Evolutionary conservation across 2,329 filamentous ascomycete genomes (phyloP).

Genomic region (Apiospora kogelbergensis): DNA sequence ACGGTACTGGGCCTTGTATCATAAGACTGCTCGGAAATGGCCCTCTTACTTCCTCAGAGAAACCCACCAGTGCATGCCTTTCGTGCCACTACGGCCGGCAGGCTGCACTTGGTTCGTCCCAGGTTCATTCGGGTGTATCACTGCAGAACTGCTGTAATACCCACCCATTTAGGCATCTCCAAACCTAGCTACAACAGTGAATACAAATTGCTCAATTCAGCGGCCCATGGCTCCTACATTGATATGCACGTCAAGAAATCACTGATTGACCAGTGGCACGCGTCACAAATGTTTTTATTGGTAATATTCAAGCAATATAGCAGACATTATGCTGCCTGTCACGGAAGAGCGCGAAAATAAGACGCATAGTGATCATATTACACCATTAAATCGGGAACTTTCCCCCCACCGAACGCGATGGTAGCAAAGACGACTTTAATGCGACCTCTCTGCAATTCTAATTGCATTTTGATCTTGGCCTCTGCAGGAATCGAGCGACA

Average conservation of each 20-base stretch:
- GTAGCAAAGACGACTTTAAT: slow-evolving; percentile 94
- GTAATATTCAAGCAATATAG: background rate
- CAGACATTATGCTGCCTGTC: background rate
- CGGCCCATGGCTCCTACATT: background rate
- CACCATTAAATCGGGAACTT: too few species aligned
- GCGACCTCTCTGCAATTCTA: slow-evolving; percentile 76
- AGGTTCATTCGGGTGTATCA: background rate
- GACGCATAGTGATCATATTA: too few species aligned
- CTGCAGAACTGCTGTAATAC: background rate
- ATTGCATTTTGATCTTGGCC: slow-evolving; percentile 71
- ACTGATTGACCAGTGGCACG: background rate
- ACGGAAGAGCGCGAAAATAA: background rate
- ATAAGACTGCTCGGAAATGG: background rate
- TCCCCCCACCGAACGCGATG: slow-evolving; percentile 99
- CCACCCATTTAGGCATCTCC: background rate
- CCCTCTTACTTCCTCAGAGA: background rate
- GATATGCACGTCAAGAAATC: background rate
- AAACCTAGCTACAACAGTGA: background rate
- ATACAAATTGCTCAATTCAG: background rate
- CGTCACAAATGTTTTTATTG: background rate
- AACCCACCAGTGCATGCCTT: background rate
- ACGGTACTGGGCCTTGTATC: background rate
- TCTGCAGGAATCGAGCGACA: slow-evolving; percentile 66
- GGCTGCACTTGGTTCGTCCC: background rate
- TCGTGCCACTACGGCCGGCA: background rate